Conservation (phyloP, 495 filamentous ascomycete genomes). For the Daldinia concentrica region DNA sequence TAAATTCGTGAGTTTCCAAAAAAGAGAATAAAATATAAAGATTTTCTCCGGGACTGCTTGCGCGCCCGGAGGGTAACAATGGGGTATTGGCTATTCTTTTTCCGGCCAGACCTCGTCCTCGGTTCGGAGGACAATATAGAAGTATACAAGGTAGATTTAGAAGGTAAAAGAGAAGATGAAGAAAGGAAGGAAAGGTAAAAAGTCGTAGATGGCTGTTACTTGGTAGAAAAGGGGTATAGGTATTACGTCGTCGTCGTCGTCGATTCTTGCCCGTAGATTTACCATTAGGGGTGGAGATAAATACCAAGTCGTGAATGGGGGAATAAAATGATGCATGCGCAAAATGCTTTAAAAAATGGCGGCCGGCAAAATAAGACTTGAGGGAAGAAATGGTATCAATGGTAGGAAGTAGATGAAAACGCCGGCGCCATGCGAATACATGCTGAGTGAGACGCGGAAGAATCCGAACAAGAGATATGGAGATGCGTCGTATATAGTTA, state of each 20-base stretch:
- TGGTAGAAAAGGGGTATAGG: slow-evolving; percentile 4
- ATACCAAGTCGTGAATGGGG: neutral
- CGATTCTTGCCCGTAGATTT: slow-evolving; percentile 16
- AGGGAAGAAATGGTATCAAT: slow-evolving; percentile 43
- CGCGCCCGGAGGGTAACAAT: slow-evolving; percentile 24
- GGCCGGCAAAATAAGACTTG: slow-evolving; percentile 16
- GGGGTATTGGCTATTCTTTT: slow-evolving; percentile 33
- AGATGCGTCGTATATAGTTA: slow-evolving; percentile 37
- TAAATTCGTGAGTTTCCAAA: slow-evolving; percentile 30
- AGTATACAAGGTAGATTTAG: slow-evolving; percentile 29
- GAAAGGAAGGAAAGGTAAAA: slow-evolving; percentile 1
- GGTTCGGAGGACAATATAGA: slow-evolving; percentile 15
- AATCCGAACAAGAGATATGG: slow-evolving; percentile 10
- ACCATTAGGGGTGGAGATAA: slow-evolving; percentile 20
- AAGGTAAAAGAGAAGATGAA: slow-evolving; percentile 16
- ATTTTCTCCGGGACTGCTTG: slow-evolving; percentile 20
- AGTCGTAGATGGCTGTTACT: slow-evolving; percentile 11
- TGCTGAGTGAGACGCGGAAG: slow-evolving; percentile 34
- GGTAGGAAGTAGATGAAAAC: slow-evolving; percentile 24
- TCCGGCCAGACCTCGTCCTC: slow-evolving; percentile 10
- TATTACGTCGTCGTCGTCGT: slow-evolving; percentile 29
- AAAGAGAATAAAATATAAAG: slow-evolving; percentile 5
- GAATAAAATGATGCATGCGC: slow-evolving; percentile 11
- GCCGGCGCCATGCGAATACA: slow-evolving; percentile 47
- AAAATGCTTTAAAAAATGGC: slow-evolving; percentile 23